These are phyloP conservation scores for Gliomastix tumulicola DNA, from an alignment of 2,329 filamentous ascomycete genomes.

Conservation along the genomic window DNA sequence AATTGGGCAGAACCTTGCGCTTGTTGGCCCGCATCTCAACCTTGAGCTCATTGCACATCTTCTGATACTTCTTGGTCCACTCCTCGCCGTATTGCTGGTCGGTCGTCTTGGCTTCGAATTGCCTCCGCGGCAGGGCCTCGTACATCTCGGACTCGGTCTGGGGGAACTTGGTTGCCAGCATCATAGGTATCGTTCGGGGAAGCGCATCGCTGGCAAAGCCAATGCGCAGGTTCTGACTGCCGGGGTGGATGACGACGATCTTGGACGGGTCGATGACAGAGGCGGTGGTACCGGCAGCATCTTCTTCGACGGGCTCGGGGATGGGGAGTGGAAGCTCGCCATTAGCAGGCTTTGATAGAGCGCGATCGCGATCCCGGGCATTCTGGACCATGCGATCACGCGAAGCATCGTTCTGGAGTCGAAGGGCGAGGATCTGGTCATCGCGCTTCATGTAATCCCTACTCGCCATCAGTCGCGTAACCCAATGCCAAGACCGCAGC, in stretches of 20 bases:
- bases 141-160: conserved; percentile 79
- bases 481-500: neutral
- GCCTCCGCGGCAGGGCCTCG: conserved; percentile 68
- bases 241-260: conserved; percentile 90
- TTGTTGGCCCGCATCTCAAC: conserved; percentile 89
- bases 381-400: conserved; percentile 77
- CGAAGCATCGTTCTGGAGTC: conserved; percentile 81
- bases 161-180: conserved; percentile 71
- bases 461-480: no score
- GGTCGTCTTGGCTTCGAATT: conserved; percentile 50
- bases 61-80: conserved; percentile 65
- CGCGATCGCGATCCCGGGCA: conserved; percentile 82
- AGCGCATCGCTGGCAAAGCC: conserved; percentile 93
- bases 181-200: conserved; percentile 90
- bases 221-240: conserved; percentile 91
- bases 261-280: conserved; percentile 72
- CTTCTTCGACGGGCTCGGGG: conserved; percentile 51
- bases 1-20: conserved; percentile 92
- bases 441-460: conserved; percentile 98
- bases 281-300: conserved; percentile 43
- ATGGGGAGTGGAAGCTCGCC: conserved; percentile 57
- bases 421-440: conserved; percentile 86
- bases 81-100: conserved; percentile 89
- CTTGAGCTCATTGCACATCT: conserved; percentile 82
- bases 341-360: conserved; percentile 60